Conservation (phyloP, 768 basidiomycete species). For the Leccinum rimulosum region DNA sequence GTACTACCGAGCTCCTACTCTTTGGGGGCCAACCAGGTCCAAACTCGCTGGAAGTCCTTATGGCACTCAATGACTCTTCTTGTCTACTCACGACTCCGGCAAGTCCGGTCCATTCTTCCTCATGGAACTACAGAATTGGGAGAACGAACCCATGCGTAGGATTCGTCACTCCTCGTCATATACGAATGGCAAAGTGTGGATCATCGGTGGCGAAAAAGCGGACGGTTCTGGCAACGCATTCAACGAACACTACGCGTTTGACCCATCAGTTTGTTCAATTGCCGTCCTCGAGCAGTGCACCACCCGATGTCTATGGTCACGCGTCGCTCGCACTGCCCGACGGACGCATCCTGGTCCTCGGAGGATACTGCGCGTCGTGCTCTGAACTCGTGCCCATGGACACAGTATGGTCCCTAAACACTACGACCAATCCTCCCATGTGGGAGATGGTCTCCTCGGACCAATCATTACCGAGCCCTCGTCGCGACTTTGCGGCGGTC, state of each 20-base stretch:
- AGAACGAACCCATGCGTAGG: slow-evolving; percentile 65
- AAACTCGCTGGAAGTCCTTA: slow-evolving; percentile 49
- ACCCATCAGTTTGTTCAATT: slow-evolving; percentile 56
- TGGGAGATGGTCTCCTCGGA: slow-evolving; percentile 51
- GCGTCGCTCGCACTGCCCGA: slow-evolving; percentile 62
- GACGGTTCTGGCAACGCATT: slow-evolving; percentile 71
- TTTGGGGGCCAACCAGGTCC: slow-evolving; percentile 79
- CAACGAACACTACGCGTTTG: slow-evolving; percentile 63
- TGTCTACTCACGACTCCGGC: slow-evolving; percentile 48
- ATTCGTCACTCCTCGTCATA: slow-evolving; percentile 70
- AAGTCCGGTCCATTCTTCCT: slow-evolving; percentile 43
- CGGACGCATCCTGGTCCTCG: slow-evolving; percentile 70
- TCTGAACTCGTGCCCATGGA: slow-evolving; percentile 52
- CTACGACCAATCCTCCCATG: slow-evolving; percentile 38
- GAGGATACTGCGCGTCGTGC: slow-evolving; percentile 59
- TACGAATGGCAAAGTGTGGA: slow-evolving; percentile 52
- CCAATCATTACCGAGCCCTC: slow-evolving; percentile 49
- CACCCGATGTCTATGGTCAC: slow-evolving; percentile 73
- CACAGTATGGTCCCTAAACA: slow-evolving; percentile 64
- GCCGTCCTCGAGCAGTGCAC: slow-evolving; percentile 48
- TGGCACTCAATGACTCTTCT: slow-evolving; percentile 61
- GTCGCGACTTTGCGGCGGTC: slow-evolving; percentile 61
- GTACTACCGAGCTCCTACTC: slow-evolving; percentile 49
- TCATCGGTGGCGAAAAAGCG: slow-evolving; percentile 79
- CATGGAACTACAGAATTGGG: slow-evolving; percentile 52